phyloP scores from a whole-genome alignment of 495 filamentous ascomycete genomes.

The Aspergillus incahuasiensis region DNA sequence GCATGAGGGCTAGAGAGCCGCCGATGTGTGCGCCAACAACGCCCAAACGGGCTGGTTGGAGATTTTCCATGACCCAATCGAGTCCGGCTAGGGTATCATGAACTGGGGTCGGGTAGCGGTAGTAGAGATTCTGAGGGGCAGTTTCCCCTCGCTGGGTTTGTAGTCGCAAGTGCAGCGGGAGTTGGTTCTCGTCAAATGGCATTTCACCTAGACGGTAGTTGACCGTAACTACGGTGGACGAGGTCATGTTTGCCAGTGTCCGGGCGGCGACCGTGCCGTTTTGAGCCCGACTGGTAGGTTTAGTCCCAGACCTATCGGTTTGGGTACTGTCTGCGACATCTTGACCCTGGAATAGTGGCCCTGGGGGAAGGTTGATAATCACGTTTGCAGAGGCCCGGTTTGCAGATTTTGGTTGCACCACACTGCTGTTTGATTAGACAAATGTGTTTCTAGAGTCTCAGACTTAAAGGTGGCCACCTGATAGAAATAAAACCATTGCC shows the following conservation, averaged over 20 bases:
- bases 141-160: background rate
- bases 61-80: slow-evolving; percentile 34
- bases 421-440: slow-evolving; percentile 13
- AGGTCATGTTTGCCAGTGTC: slow-evolving; percentile 24
- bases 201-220: slow-evolving; percentile 39
- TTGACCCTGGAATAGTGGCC: slow-evolving; percentile 25
- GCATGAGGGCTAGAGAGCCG: slow-evolving; percentile 53
- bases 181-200: background rate
- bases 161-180: background rate
- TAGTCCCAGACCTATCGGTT: background rate
- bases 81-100: slow-evolving; percentile 39
- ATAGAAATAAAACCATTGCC: slow-evolving; percentile 31
- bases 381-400: slow-evolving; percentile 19
- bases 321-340: background rate
- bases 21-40: slow-evolving; percentile 53
- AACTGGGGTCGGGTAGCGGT: slow-evolving; percentile 37
- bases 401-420: slow-evolving; percentile 20
- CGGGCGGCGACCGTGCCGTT: slow-evolving; percentile 22
- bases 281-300: background rate
- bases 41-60: slow-evolving; percentile 33
- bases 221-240: slow-evolving; percentile 36
- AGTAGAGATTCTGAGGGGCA: slow-evolving; percentile 4
- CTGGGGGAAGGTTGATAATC: slow-evolving; percentile 36
- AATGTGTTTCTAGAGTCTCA: background rate
- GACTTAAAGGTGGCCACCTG: slow-evolving; percentile 17